phyloP scores from a whole-genome alignment of 805 yeast genomes.

The Candida cerambycidarum region DNA sequence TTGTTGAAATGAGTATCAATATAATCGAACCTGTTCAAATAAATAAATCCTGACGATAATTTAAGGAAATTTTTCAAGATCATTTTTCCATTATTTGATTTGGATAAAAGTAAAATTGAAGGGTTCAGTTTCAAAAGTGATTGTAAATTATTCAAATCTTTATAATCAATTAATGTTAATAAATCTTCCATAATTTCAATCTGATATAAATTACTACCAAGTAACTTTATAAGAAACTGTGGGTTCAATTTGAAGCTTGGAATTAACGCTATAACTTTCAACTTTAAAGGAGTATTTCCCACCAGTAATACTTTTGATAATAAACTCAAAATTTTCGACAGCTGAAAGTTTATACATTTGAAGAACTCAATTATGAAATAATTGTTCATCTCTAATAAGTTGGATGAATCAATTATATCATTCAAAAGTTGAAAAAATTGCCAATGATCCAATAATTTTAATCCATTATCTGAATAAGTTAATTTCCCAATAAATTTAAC shows the following conservation, averaged over 20 bases:
- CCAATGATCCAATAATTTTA: conserved; percentile 74
- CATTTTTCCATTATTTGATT: conserved; percentile 31
- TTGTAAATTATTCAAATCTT: neutral
- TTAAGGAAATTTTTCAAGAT: conserved; percentile 64
- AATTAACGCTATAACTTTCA: conserved; percentile 15
- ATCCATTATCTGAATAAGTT: conserved; percentile 59
- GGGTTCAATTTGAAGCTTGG: conserved; percentile 8
- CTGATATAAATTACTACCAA: conserved; percentile 11
- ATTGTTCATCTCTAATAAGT: conserved; percentile 37
- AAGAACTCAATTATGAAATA: conserved; percentile 59
- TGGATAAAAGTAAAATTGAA: conserved; percentile 40
- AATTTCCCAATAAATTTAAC: conserved; percentile 75
- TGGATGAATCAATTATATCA: conserved; percentile 58
- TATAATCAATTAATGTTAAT: neutral
- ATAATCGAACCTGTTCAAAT: conserved; percentile 57
- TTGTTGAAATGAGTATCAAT: conserved; percentile 63
- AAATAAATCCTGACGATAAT: conserved; percentile 67
- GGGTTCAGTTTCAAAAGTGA: conserved; percentile 48
- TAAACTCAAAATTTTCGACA: conserved; percentile 26
- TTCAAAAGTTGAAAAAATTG: conserved; percentile 79
- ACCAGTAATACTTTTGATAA: conserved; percentile 65
- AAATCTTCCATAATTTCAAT: conserved; percentile 8
- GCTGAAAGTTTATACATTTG: conserved; percentile 53
- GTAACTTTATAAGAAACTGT: conserved; percentile 6
- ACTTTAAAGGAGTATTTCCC: conserved; percentile 50